Conservation (phyloP, 345 rosid genomes). For the Heritiera fomes region DNA sequence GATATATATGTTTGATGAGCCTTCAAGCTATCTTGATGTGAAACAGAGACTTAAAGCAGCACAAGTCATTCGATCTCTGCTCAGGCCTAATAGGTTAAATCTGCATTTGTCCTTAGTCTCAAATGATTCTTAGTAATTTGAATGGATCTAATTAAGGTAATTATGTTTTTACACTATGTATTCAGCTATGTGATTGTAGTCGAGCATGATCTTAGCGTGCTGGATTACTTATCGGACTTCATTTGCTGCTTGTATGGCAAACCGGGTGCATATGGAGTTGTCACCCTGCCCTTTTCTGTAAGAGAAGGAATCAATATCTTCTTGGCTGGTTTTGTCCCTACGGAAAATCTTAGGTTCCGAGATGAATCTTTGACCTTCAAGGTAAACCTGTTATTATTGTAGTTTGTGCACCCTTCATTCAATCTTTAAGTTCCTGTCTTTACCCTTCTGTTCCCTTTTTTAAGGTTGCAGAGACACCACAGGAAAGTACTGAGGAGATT, state of each 20-base stretch:
- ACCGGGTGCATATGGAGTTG: slow-evolving; percentile 98
- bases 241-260: slow-evolving; percentile 97
- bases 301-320: slow-evolving; percentile 97
- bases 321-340: slow-evolving; percentile 96
- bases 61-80: slow-evolving; percentile 86
- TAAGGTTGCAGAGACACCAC: slow-evolving; percentile 98
- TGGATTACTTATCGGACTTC: slow-evolving; percentile 95
- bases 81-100: slow-evolving; percentile 79
- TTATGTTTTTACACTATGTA: slow-evolving; percentile 6
- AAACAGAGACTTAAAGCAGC: slow-evolving; percentile 99
- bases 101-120: slow-evolving; percentile 12
- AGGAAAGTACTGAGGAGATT: slow-evolving; percentile 81
- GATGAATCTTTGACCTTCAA: slow-evolving; percentile 93
- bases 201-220: slow-evolving; percentile 98
- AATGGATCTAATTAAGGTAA: slow-evolving; percentile 5
- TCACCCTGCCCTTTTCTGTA: slow-evolving; percentile 95
- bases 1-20: slow-evolving; percentile 99
- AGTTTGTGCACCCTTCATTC: neutral
- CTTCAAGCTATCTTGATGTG: slow-evolving; percentile 99
- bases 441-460: neutral
- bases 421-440: slow-evolving; percentile 18
- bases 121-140: neutral
- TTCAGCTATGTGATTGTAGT: slow-evolving; percentile 96
- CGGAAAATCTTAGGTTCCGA: slow-evolving; percentile 88
- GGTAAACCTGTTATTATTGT: slow-evolving; percentile 42